A percentile compares a stretch with the other conserved stretches of the same genome.
phyloP scores from a whole-genome alignment of 169 alveolate species.

The Cryptosporidium canis region DNA sequence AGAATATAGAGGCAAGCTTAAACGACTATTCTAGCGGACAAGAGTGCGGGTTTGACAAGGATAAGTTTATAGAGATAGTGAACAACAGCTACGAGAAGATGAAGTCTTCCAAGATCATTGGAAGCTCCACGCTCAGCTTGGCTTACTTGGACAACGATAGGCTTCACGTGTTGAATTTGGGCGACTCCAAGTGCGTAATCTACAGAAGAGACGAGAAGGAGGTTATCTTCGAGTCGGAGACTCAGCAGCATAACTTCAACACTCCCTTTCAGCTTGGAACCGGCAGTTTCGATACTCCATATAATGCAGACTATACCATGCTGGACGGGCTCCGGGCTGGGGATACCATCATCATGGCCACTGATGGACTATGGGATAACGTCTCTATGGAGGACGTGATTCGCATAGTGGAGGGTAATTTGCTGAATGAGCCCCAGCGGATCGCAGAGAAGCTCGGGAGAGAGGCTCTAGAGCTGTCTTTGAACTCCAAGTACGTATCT shows the following conservation, averaged over 20 bases:
- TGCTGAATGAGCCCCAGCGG: constrained; percentile 9
- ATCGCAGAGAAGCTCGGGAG: constrained; percentile 55
- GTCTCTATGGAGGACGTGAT: constrained; percentile 13
- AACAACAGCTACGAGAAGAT: constrained; percentile 9
- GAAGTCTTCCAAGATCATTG: constrained; percentile 31
- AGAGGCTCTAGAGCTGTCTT: constrained; percentile 15
- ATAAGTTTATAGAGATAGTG: background rate
- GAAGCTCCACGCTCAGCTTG: constrained; percentile 46
- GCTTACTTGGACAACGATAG: constrained; percentile 12
- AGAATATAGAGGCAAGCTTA: background rate
- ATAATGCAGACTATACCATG: constrained; percentile 11
- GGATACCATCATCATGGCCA: constrained; percentile 36
- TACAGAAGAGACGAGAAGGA: constrained; percentile 10
- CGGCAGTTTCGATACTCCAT: constrained; percentile 45
- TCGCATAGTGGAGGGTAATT: background rate
- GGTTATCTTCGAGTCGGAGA: constrained; percentile 25
- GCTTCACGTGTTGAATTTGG: constrained; percentile 40
- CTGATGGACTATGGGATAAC: constrained; percentile 70
- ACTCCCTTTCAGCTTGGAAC: constrained; percentile 58
- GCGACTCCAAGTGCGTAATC: constrained; percentile 49
- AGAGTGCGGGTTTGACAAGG: background rate
- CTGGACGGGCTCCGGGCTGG: constrained; percentile 7
- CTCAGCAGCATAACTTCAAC: constrained; percentile 52
- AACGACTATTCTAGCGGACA: background rate
- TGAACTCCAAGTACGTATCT: background rate